phyloP scores from a whole-genome alignment of 1,139 yeast genomes.

The Blastobotrys indianensis region DNA sequence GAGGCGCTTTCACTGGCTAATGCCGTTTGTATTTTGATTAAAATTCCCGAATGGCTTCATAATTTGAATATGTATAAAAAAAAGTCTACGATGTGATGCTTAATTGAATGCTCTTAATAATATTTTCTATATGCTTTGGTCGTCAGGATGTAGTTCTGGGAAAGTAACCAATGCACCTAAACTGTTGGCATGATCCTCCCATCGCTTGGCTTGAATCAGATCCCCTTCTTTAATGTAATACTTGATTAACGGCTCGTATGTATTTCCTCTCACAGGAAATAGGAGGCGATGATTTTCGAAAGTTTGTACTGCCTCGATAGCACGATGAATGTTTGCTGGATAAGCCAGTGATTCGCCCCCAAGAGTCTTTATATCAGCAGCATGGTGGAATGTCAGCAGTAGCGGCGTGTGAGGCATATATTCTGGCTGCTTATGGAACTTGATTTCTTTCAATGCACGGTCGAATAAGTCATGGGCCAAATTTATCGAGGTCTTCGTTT shows the following conservation, averaged over 20 bases:
- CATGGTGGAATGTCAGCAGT: slow-evolving; percentile 12
- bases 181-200: slow-evolving; percentile 17
- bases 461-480: slow-evolving; percentile 22
- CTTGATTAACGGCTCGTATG: slow-evolving; percentile 19
- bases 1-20: slow-evolving; percentile 69
- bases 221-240: slow-evolving; percentile 15
- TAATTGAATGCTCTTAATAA: background rate
- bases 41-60: background rate
- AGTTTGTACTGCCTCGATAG: slow-evolving; percentile 18
- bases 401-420: slow-evolving; percentile 11
- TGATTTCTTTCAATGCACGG: slow-evolving; percentile 20
- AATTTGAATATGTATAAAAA: background rate
- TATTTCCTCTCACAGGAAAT: slow-evolving; percentile 11
- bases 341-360: slow-evolving; percentile 4
- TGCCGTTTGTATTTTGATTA: background rate
- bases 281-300: slow-evolving; percentile 12
- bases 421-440: slow-evolving; percentile 12
- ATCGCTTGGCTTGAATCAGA: slow-evolving; percentile 15
- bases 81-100: background rate
- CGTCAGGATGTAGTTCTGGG: background rate
- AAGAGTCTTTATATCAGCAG: slow-evolving; percentile 7
- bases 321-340: slow-evolving; percentile 16
- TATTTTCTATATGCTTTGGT: background rate
- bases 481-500: slow-evolving; percentile 15
- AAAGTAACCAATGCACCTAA: slow-evolving; percentile 13